Conservation (phyloP, 768 basidiomycete genomes). For the Auriscalpium vulgare region DNA sequence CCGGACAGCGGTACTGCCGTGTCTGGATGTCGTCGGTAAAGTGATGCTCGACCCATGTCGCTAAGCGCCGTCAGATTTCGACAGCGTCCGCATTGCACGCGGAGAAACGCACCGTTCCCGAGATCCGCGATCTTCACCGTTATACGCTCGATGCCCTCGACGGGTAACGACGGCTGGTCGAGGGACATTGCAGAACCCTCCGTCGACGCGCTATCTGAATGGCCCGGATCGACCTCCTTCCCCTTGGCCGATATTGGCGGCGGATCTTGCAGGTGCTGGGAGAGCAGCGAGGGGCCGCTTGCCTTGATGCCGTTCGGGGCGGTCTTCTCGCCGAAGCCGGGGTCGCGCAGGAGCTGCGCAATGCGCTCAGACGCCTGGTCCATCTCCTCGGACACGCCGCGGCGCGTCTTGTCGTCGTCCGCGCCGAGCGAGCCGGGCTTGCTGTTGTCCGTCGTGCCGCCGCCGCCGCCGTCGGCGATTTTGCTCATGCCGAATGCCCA, state of each 20-base stretch:
- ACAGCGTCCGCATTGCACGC: constrained; percentile 2
- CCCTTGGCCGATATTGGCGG: constrained; percentile 18
- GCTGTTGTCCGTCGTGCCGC: constrained; percentile 24
- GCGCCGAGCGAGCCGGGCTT: constrained; percentile 26
- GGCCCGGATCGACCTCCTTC: constrained; percentile 19
- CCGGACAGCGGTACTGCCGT: constrained; percentile 93
- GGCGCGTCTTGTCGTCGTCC: constrained; percentile 9
- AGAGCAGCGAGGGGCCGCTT: constrained; percentile 59
- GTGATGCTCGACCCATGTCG: constrained; percentile 89
- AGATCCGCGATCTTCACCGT: constrained; percentile 99
- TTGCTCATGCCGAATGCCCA: constrained; percentile 91
- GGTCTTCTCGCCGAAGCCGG: constrained; percentile 30
- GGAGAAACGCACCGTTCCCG: constrained; percentile 67
- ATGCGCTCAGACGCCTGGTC: constrained; percentile 44
- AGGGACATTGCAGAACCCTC: constrained; percentile 22
- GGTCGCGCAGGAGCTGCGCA: constrained; percentile 38
- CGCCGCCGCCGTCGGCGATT: constrained; percentile 51
- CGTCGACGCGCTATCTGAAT: constrained; percentile 8
- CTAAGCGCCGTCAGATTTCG: constrained; percentile 25
- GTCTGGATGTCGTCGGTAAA: constrained; percentile 99
- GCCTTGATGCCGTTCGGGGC: constrained; percentile 27
- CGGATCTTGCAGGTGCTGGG: constrained; percentile 32
- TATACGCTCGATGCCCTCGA: constrained; percentile 51
- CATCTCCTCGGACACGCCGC: constrained; percentile 28
- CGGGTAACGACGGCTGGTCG: constrained; percentile 14